Evolutionary conservation across 768 basidiomycete species (phyloP).

Genomic region (Steccherinum ochraceum): DNA sequence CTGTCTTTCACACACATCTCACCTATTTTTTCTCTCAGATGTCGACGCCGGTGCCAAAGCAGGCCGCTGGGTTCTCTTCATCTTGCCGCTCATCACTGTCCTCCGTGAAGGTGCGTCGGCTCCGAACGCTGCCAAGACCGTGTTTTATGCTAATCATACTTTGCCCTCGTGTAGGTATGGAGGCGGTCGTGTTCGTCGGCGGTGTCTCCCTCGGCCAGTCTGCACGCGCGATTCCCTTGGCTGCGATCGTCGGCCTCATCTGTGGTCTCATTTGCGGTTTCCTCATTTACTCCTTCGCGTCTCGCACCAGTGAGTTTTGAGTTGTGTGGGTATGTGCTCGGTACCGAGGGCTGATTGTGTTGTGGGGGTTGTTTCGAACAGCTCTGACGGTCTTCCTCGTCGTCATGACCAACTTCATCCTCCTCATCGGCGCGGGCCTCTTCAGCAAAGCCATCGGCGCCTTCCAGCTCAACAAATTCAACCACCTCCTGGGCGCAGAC

Average conservation of each 20-base stretch:
- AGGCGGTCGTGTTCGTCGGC: slow-evolving; percentile 91
- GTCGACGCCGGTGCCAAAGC: slow-evolving; percentile 43
- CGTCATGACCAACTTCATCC: slow-evolving; percentile 84
- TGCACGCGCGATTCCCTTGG: slow-evolving; percentile 83
- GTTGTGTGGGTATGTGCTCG: no score
- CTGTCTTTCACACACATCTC: not conserved
- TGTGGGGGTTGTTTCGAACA: no score
- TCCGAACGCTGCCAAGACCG: not conserved
- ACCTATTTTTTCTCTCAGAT: slow-evolving; percentile 20
- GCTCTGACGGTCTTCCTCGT: slow-evolving; percentile 85
- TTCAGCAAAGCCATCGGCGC: slow-evolving; percentile 74
- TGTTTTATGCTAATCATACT: no score
- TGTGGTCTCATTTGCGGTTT: slow-evolving; percentile 70
- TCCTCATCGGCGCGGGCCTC: slow-evolving; percentile 92
- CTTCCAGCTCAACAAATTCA: slow-evolving; percentile 67
- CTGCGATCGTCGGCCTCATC: slow-evolving; percentile 80
- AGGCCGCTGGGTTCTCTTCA: slow-evolving; percentile 83
- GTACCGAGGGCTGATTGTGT: no score
- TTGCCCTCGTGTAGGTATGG: slow-evolving; percentile 46
- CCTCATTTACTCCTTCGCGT: slow-evolving; percentile 76
- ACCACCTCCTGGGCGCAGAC: slow-evolving; percentile 62
- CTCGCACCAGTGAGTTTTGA: slow-evolving; percentile 58
- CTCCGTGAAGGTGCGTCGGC: slow-evolving; percentile 72
- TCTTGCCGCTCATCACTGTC: slow-evolving; percentile 88
- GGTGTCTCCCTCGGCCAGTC: slow-evolving; percentile 84